Base-by-base conservation (phyloP, 306 rosid species). In the Gleditsia sinensis region DNA sequence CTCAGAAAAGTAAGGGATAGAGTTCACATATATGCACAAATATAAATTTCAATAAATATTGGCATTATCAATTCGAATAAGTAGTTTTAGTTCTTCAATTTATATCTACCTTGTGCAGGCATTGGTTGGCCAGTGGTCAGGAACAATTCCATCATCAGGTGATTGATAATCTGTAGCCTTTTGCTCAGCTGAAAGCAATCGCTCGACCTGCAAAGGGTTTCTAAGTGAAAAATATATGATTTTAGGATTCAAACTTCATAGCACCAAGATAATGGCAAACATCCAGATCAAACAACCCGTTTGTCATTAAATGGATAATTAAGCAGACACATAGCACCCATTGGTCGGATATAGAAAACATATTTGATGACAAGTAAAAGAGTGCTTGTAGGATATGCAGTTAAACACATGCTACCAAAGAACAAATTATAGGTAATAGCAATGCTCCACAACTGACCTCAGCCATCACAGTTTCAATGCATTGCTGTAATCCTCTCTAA, bases 381-480 rank as follows among this genome's bases (percentile, higher is more conserved):
- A 24, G 68, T 37, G 21, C 71, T 74, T 16, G 17, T 19, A 68
- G 42, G 54, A 51, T 55, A 11, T 55, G 20, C 17, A 53, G 37
- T 79, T 42, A 61, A 61, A 61, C 42, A 9, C 17, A 1, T 63
- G 67, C 81, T 28, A 49, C 55, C 30, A n/a, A 49, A 57, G n/a
- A 32, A n/a, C 39, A 73, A 23, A 45, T 51, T 39, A 58, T 14
- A 53, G 23, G 77, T 28, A 28, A 28, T 28, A 28, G 32, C 32
- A 28, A 28, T 4, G 4, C 32, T 2, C 40, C 53, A 48, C 36
- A 84, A 71, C 92, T 73, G 75, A 95, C 98, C 99, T 95, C 99
- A 14, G 98, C 97, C 99, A 95, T 95, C 81, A 95, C 98, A 79
- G 98, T 92, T 85, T 95, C 99, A 28, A 95, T 92, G 82, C 96